phyloP scores from a whole-genome alignment of 257 asterid genomes.

The Plantago major region DNA sequence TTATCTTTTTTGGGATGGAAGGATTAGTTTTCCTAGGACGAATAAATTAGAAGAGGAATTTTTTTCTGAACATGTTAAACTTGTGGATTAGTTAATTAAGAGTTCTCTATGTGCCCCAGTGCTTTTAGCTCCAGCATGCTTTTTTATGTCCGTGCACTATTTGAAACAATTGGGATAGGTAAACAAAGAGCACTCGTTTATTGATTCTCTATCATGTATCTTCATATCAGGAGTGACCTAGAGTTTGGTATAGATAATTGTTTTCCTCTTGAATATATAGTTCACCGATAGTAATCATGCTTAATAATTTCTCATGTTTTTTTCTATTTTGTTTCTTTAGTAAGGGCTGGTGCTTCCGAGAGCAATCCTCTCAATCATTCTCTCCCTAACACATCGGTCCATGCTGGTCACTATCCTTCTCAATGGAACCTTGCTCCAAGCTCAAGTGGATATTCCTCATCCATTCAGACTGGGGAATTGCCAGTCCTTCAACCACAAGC shows the following conservation, averaged over 20 bases:
- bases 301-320: background rate
- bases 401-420: conserved; percentile 44
- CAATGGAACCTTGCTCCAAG: conserved; percentile 50
- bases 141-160: no score
- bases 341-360: conserved; percentile 41
- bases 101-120: no score
- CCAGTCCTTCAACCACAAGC: conserved; percentile 47
- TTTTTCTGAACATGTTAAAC: no score
- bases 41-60: no score
- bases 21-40: no score
- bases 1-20: no score
- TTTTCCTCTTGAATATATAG: background rate
- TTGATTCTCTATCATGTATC: background rate
- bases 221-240: background rate
- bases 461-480: conserved; percentile 39
- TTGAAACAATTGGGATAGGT: no score
- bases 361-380: conserved; percentile 38
- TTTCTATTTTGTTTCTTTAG: conserved; percentile 24
- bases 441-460: conserved; percentile 42
- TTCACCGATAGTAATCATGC: background rate
- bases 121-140: no score
- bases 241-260: background rate
- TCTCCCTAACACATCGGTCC: conserved; percentile 35
- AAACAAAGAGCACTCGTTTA: background rate
- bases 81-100: no score